Conservation (phyloP, 805 yeast species). For the Sugiyamaella boreocaroliniensis region DNA sequence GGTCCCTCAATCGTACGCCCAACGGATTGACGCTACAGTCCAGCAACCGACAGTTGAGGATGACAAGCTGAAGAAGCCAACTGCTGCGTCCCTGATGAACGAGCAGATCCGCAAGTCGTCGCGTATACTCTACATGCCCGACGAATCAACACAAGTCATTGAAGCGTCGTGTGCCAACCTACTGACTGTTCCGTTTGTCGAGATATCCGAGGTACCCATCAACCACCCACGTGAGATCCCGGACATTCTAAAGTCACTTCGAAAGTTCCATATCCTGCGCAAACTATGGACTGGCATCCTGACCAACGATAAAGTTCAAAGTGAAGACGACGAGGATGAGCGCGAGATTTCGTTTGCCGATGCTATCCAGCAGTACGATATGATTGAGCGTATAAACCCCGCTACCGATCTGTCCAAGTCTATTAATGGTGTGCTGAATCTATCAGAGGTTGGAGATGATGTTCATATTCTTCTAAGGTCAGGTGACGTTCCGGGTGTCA, state of each 20-base stretch:
- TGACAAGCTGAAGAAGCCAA: background rate
- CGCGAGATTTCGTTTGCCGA: slow-evolving; percentile 17
- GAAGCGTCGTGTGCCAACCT: slow-evolving; percentile 22
- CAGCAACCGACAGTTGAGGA: background rate
- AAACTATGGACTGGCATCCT: slow-evolving; percentile 5
- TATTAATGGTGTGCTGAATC: background rate
- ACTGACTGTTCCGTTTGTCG: slow-evolving; percentile 23
- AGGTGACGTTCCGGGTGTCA: background rate
- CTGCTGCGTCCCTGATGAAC: slow-evolving; percentile 11
- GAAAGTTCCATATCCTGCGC: slow-evolving; percentile 7
- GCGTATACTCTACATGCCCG: slow-evolving; percentile 6
- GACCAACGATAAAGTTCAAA: background rate
- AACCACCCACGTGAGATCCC: slow-evolving; percentile 27
- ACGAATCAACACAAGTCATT: slow-evolving; percentile 12
- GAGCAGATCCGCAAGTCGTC: slow-evolving; percentile 1
- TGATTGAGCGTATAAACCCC: background rate
- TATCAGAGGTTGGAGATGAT: background rate
- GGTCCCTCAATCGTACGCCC: slow-evolving; percentile 19
- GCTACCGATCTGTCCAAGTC: background rate
- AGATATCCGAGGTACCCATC: slow-evolving; percentile 25
- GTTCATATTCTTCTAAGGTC: background rate
- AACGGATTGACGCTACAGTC: slow-evolving; percentile 8
- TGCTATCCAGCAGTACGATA: slow-evolving; percentile 16
- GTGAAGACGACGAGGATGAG: slow-evolving; percentile 4
- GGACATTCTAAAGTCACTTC: slow-evolving; percentile 16